A percentile compares a stretch with the other conserved stretches of the same genome.
Conservation (phyloP, 345 rosid species). For the Anastatica hierochuntica region DNA sequence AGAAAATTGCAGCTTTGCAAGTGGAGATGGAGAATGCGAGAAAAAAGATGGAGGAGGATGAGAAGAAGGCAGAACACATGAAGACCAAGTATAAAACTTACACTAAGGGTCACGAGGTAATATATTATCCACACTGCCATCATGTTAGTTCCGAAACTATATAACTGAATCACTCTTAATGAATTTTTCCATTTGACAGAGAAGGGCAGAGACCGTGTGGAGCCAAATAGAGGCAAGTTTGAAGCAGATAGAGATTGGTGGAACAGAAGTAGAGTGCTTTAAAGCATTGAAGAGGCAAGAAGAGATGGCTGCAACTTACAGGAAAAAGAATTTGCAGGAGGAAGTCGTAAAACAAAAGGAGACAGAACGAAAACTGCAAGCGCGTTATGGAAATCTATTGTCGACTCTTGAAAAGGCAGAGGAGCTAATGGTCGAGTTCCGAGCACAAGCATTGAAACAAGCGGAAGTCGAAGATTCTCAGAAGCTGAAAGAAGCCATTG, state of each 20-base stretch:
- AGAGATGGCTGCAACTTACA: slow-evolving; percentile 70
- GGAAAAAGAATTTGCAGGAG: slow-evolving; percentile 71
- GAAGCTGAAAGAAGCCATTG: slow-evolving; percentile 17
- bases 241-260: slow-evolving; percentile 79
- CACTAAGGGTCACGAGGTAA: slow-evolving; percentile 93
- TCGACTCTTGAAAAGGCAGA: slow-evolving; percentile 53
- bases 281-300: slow-evolving; percentile 92
- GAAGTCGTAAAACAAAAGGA: slow-evolving; percentile 91
- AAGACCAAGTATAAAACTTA: slow-evolving; percentile 72
- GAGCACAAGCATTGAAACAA: slow-evolving; percentile 46
- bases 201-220: slow-evolving; percentile 63
- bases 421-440: slow-evolving; percentile 30
- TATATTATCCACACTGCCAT: neutral
- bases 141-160: neutral
- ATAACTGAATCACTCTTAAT: neutral
- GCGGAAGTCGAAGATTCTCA: slow-evolving; percentile 29
- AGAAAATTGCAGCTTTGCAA: slow-evolving; percentile 84
- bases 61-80: slow-evolving; percentile 72
- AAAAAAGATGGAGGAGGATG: slow-evolving; percentile 69
- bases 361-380: slow-evolving; percentile 64
- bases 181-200: slow-evolving; percentile 34
- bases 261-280: slow-evolving; percentile 89
- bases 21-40: slow-evolving; percentile 66
- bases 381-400: slow-evolving; percentile 54
- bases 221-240: slow-evolving; percentile 62